These are phyloP conservation scores for Coelastrella sp. DNA, from an alignment of 139 green algal genomes.

Conservation along the genomic window DNA sequence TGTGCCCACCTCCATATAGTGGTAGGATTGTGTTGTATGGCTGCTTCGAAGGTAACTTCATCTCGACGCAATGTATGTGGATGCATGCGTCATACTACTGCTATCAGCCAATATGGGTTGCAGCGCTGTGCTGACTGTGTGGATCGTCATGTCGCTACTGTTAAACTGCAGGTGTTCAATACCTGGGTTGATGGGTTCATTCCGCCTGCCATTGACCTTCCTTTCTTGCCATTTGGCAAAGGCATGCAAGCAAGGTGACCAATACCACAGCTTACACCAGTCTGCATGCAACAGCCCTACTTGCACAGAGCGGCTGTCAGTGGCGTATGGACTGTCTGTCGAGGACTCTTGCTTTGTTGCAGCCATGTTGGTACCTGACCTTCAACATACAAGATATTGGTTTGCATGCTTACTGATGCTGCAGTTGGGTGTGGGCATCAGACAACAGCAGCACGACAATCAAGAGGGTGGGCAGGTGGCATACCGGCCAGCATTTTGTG, in stretches of 20 bases:
- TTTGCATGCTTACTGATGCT: neutral
- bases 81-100: too few species aligned
- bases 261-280: neutral
- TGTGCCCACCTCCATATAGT: too few species aligned
- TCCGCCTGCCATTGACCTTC: conserved; percentile 22
- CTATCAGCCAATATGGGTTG: too few species aligned
- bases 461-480: too few species aligned
- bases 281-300: neutral
- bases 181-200: conserved; percentile 29
- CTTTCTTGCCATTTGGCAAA: conserved; percentile 18
- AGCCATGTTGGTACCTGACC: too few species aligned
- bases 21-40: too few species aligned
- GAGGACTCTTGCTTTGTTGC: neutral
- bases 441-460: too few species aligned
- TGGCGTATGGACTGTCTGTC: neutral
- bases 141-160: neutral
- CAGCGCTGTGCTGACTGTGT: too few species aligned
- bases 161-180: conserved; percentile 4
- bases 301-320: neutral
- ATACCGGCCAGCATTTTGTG: too few species aligned
- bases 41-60: too few species aligned
- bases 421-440: neutral
- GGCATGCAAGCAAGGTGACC: conserved; percentile 28
- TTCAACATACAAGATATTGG: too few species aligned
- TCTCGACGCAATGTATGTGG: too few species aligned